Evolutionary conservation across 306 rosid species (phyloP).

Genomic region (Canavalia gladiata): DNA sequence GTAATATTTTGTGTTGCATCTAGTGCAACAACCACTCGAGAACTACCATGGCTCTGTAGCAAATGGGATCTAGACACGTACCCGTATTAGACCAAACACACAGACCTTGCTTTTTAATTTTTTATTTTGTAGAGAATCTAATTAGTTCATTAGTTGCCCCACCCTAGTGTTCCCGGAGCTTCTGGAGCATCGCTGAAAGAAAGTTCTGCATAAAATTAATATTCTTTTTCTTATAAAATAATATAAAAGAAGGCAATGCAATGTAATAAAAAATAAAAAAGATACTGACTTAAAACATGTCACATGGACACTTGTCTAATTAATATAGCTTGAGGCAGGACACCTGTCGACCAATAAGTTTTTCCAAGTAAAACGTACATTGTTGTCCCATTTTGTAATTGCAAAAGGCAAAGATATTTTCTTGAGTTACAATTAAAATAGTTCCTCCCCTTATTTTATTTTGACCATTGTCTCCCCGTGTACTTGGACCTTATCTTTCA

Average conservation of each 20-base stretch:
- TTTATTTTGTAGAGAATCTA: neutral
- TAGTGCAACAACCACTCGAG: no score
- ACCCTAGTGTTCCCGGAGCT: neutral
- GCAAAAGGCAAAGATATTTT: constrained; percentile 32
- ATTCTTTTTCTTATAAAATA: neutral
- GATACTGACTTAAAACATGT: neutral
- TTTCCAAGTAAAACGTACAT: neutral
- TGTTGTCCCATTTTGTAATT: neutral
- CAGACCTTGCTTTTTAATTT: no score
- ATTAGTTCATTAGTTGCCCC: neutral
- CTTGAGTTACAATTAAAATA: neutral
- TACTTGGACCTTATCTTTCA: neutral
- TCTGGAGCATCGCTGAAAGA: neutral
- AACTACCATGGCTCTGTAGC: no score
- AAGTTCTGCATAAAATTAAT: neutral
- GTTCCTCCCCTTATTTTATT: neutral
- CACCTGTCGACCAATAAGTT: constrained; percentile 21
- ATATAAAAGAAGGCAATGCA: neutral
- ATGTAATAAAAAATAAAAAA: neutral
- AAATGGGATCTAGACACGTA: no score
- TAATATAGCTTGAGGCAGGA: neutral
- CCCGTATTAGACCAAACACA: no score
- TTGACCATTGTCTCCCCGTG: neutral
- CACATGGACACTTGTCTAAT: constrained; percentile 15
- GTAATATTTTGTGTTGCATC: no score